Evolutionary conservation across 2,329 filamentous ascomycete species (phyloP), one percentile per base, ranked within the genome.

Genomic region (Seiridium unicorne): DNA sequence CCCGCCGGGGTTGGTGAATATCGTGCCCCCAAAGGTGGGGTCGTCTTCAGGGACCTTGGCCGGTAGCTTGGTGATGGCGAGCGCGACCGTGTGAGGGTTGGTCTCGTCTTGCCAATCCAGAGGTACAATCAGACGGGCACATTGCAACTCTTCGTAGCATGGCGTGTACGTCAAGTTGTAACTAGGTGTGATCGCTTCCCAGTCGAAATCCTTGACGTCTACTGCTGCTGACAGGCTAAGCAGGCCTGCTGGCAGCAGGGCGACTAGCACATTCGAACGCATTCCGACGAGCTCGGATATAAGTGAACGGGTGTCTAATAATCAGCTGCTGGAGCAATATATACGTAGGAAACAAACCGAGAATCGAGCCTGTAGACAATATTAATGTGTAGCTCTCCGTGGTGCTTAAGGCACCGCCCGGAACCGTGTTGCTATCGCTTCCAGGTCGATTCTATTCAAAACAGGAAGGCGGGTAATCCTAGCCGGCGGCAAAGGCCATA

Each of bases 1-100:
- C 0, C 80, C 79, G 47, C 80, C 79, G 0, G 78, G 79, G 68
- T 81, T 81, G 51, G 68, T 65, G 63, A 81, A 70, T 47, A 81
- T 69, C 53, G 78, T 70, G 18, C 79, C 79, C 44, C 72, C 77
- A 57, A 76, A 81, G 42, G 69, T 61, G 3, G 74, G 69, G 59
- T 78, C 73, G n/a, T 66, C 44, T 31, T 74, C 69, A 7, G 71
- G 59, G 3, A 81, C 79, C 1, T 61, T 61, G 34, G 78, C 78
- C 0, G 77, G 76, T 7, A 76, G 70, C 60, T 74, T 76, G 53
- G 76, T 67, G 60, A 81, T 71, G 59, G 79, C 78, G 40, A 82
- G 67, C 5, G 73, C 71, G 13, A 76, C 71, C 0, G 67, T 72
- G 54, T 70, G 64, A 5, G n/a, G 34, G 32, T 44, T 51, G 3